These are phyloP conservation scores for Candida gorgasii DNA, from an alignment of 805 yeast species.

Conservation along the genomic window DNA sequence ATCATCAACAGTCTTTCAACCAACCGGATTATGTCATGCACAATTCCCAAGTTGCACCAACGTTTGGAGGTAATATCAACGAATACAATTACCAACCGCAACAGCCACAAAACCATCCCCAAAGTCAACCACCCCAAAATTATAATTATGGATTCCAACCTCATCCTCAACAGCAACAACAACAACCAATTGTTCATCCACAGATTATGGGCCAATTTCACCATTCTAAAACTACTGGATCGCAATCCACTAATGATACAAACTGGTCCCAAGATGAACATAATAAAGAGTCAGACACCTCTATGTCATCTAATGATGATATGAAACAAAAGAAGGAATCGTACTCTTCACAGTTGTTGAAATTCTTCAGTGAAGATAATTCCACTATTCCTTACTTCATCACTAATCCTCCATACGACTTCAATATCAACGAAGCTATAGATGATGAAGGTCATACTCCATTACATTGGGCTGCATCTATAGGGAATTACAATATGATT, in stretches of 20 bases:
- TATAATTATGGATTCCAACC: slow-evolving; percentile 21
- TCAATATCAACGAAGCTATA: slow-evolving; percentile 72
- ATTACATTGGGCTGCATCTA: slow-evolving; percentile 97
- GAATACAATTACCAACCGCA: slow-evolving; percentile 27
- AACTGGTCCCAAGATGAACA: slow-evolving; percentile 46
- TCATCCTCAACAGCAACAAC: slow-evolving; percentile 17
- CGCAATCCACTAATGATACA: slow-evolving; percentile 45
- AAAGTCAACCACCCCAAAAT: slow-evolving; percentile 31
- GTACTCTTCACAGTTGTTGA: slow-evolving; percentile 40
- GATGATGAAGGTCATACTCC: slow-evolving; percentile 95
- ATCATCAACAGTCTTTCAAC: slow-evolving; percentile 8
- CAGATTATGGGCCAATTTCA: slow-evolving; percentile 21
- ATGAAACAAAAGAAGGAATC: slow-evolving; percentile 30
- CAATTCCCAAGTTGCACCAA: slow-evolving; percentile 3
- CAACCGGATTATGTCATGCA: slow-evolving; percentile 10
- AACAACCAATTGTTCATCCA: slow-evolving; percentile 16
- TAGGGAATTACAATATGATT: slow-evolving; percentile 80
- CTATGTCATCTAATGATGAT: slow-evolving; percentile 33
- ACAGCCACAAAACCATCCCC: no score
- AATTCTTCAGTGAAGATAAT: slow-evolving; percentile 45
- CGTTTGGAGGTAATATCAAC: slow-evolving; percentile 1
- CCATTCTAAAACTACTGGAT: slow-evolving; percentile 22
- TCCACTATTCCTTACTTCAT: slow-evolving; percentile 62
- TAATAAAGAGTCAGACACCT: slow-evolving; percentile 45
- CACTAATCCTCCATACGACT: slow-evolving; percentile 60